These are phyloP conservation scores for Elongisporangium undulatum DNA, from an alignment of 352 stramenopile genomes.

Conservation along the genomic window DNA sequence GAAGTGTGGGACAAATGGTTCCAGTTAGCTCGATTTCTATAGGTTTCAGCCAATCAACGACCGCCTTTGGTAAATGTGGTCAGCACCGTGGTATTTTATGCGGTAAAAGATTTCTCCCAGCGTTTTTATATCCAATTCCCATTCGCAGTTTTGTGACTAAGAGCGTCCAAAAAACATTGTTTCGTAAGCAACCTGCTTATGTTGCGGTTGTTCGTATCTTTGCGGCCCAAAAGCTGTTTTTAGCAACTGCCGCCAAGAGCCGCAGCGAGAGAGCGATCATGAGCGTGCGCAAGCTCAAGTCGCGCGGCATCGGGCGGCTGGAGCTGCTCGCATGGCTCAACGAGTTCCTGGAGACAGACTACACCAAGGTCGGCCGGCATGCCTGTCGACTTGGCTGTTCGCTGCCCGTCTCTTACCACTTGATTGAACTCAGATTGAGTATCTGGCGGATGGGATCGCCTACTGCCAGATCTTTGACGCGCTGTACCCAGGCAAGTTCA, in stretches of 20 bases:
- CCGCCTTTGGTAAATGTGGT: neutral
- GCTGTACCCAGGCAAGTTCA: slow-evolving; percentile 64
- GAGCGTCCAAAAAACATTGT: no score
- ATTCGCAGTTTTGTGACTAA: no score
- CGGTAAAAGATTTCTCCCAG: neutral
- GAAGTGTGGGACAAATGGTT: neutral
- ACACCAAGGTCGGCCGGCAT: slow-evolving; percentile 50
- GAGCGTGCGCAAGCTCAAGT: slow-evolving; percentile 76
- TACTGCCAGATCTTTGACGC: slow-evolving; percentile 77
- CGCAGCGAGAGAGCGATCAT: slow-evolving; percentile 15
- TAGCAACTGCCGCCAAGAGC: neutral
- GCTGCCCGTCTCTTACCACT: neutral
- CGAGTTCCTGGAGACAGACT: slow-evolving; percentile 77
- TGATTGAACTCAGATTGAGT: slow-evolving; percentile 40
- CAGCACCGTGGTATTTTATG: neutral
- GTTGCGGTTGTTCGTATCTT: neutral
- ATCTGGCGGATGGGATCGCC: slow-evolving; percentile 72
- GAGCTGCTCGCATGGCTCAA: slow-evolving; percentile 78
- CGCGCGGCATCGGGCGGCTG: slow-evolving; percentile 66
- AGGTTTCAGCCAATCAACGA: neutral
- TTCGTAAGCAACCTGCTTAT: no score
- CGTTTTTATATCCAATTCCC: neutral
- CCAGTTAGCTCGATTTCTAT: neutral
- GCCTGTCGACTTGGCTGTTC: neutral
- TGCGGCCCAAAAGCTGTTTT: neutral